Percentiles rank a stretch among this genome's conserved stretches.
Conservation (phyloP, 257 asterid genomes). For the Petunia axillaris region DNA sequence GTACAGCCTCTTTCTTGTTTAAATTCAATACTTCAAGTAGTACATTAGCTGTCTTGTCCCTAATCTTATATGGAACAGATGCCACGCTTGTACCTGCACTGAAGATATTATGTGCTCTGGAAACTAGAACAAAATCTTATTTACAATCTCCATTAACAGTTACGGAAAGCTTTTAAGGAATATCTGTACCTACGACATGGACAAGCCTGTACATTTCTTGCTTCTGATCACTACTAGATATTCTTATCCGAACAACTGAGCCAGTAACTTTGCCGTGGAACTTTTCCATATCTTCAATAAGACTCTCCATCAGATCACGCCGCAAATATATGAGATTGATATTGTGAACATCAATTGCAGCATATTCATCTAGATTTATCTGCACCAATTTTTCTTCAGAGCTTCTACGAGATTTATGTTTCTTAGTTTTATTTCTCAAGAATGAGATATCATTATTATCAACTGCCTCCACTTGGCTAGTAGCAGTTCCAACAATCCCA, state of each 20-base stretch:
- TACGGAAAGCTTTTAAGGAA: constrained; percentile 4
- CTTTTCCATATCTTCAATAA: constrained; percentile 58
- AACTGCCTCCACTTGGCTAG: constrained; percentile 40
- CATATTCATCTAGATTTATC: constrained; percentile 65
- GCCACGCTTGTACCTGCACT: constrained; percentile 73
- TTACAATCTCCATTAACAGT: background rate
- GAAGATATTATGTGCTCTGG: constrained; percentile 20
- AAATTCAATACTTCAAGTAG: constrained; percentile 87
- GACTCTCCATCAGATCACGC: constrained; percentile 74
- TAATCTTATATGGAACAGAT: constrained; percentile 73
- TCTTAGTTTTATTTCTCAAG: constrained; percentile 46
- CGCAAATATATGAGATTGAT: constrained; percentile 79
- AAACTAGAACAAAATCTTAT: background rate
- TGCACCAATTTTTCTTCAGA: constrained; percentile 52
- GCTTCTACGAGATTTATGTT: constrained; percentile 59
- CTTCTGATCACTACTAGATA: constrained; percentile 71
- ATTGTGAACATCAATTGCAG: constrained; percentile 88
- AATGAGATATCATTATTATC: constrained; percentile 37
- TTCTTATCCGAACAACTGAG: constrained; percentile 78
- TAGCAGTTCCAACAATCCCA: constrained; percentile 54
- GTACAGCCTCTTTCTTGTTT: constrained; percentile 71
- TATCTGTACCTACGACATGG: constrained; percentile 78
- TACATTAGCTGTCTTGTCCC: constrained; percentile 67
- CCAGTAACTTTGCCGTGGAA: constrained; percentile 71
- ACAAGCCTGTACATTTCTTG: constrained; percentile 88